Evolutionary conservation across 352 stramenopile species (phyloP).

Genomic region (Pythium dissotocum): DNA sequence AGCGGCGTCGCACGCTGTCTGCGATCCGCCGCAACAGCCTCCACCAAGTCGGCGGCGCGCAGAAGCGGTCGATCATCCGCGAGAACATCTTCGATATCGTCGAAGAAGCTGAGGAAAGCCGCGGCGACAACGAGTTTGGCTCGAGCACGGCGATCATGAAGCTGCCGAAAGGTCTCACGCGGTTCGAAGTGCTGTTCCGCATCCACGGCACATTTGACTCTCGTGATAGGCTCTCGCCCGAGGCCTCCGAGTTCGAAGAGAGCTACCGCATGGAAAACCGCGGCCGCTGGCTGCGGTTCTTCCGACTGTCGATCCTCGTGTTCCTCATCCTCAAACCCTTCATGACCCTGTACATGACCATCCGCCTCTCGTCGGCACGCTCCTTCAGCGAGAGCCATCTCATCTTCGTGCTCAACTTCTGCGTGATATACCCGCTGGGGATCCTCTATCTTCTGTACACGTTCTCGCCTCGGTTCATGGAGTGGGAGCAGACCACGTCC

Average conservation of each 20-base stretch:
- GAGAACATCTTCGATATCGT: slow-evolving; percentile 84
- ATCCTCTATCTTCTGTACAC: slow-evolving; percentile 63
- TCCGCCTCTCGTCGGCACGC: slow-evolving; percentile 44
- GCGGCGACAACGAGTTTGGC: slow-evolving; percentile 8
- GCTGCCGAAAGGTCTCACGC: slow-evolving; percentile 66
- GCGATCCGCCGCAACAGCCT: slow-evolving; percentile 41
- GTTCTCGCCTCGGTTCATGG: slow-evolving; percentile 63
- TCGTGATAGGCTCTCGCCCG: slow-evolving; percentile 38
- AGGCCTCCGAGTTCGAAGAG: slow-evolving; percentile 70
- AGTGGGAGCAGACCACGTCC: slow-evolving; percentile 59
- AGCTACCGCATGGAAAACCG: slow-evolving; percentile 75
- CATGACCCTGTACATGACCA: slow-evolving; percentile 74
- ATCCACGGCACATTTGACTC: slow-evolving; percentile 39
- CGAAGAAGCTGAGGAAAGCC: slow-evolving; percentile 54
- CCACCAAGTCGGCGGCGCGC: slow-evolving; percentile 20
- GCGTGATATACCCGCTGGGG: slow-evolving; percentile 70
- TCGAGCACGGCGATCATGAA: slow-evolving; percentile 70
- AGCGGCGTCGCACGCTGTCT: slow-evolving; percentile 41
- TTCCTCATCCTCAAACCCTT: slow-evolving; percentile 73
- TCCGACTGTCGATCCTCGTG: slow-evolving; percentile 63
- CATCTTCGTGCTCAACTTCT: slow-evolving; percentile 81
- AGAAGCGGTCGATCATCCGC: slow-evolving; percentile 45
- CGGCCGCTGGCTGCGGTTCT: slow-evolving; percentile 64
- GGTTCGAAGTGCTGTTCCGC: slow-evolving; percentile 62
- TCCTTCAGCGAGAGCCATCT: slow-evolving; percentile 58